These are phyloP conservation scores for Musa troglodytarum DNA, from an alignment of 176 grass and related monocot species.

Conservation along the genomic window DNA sequence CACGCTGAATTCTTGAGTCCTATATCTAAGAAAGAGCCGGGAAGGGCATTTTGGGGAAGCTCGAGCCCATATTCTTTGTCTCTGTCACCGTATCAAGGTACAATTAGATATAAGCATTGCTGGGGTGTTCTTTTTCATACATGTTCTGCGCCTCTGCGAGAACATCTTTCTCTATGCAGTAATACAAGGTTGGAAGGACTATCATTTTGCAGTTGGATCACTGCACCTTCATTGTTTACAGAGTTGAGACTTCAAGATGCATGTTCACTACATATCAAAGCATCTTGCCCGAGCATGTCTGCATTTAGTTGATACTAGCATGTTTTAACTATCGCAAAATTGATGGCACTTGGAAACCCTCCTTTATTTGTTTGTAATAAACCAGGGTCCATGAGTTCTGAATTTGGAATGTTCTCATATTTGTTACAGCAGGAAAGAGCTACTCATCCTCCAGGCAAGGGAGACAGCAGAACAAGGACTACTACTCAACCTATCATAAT, in stretches of 20 bases:
- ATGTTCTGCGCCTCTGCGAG: background rate
- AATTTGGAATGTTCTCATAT: background rate
- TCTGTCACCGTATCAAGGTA: background rate
- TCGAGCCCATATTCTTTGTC: background rate
- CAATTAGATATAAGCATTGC: background rate
- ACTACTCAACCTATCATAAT: slow-evolving; percentile 80
- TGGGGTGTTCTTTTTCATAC: background rate
- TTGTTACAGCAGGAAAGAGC: background rate
- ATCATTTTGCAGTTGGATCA: background rate
- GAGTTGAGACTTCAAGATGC: background rate
- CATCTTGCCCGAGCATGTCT: background rate
- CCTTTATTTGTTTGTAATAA: background rate
- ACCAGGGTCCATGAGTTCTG: background rate
- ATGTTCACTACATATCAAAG: background rate
- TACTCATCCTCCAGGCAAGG: background rate
- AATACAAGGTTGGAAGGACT: background rate
- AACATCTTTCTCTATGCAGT: no score
- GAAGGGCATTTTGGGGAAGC: background rate
- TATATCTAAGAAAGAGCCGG: background rate
- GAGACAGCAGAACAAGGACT: slow-evolving; percentile 26
- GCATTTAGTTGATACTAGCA: background rate
- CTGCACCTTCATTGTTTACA: background rate
- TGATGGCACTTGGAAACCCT: background rate
- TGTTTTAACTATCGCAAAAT: background rate
- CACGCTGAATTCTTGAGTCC: slow-evolving; percentile 4